Evolutionary conservation across 768 basidiomycete genomes (phyloP).

Genomic region (Boletus rex-veris): DNA sequence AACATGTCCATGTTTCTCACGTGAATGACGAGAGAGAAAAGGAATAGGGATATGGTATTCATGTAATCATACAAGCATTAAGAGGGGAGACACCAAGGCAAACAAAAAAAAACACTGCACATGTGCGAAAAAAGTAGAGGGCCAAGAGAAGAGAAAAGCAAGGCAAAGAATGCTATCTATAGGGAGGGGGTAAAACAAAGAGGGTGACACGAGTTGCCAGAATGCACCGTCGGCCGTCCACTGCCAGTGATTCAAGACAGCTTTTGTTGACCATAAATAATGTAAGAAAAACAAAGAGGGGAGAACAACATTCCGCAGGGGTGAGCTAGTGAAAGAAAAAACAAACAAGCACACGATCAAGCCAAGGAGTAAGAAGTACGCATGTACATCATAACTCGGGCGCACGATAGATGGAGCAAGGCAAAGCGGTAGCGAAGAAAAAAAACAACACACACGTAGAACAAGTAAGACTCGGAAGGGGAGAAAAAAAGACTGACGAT

Average conservation of each 20-base stretch:
- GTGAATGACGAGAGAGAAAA: neutral
- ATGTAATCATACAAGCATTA: neutral
- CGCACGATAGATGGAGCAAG: slow-evolving; percentile 12
- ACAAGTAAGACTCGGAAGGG: slow-evolving; percentile 2
- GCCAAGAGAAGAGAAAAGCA: neutral
- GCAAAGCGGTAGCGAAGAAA: neutral
- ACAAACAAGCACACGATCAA: slow-evolving; percentile 1
- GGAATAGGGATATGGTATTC: neutral
- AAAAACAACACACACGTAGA: neutral
- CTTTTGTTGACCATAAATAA: slow-evolving; percentile 31
- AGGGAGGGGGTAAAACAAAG: too few species aligned
- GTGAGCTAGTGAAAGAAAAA: slow-evolving; percentile 2
- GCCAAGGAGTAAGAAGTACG: slow-evolving; percentile 1
- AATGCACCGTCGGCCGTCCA: neutral
- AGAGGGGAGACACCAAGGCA: too few species aligned
- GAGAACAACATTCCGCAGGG: slow-evolving; percentile 13
- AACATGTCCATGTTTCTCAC: too few species aligned
- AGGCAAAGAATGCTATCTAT: neutral
- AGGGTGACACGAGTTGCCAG: neutral
- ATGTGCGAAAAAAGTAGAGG: neutral
- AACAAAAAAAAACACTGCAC: neutral
- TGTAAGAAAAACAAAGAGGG: neutral
- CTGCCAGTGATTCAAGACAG: slow-evolving; percentile 13
- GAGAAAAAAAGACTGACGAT: slow-evolving; percentile 6
- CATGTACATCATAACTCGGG: slow-evolving; percentile 19